phyloP scores from a whole-genome alignment of 805 yeast species.

The Cyberlindnera bimundalis region DNA sequence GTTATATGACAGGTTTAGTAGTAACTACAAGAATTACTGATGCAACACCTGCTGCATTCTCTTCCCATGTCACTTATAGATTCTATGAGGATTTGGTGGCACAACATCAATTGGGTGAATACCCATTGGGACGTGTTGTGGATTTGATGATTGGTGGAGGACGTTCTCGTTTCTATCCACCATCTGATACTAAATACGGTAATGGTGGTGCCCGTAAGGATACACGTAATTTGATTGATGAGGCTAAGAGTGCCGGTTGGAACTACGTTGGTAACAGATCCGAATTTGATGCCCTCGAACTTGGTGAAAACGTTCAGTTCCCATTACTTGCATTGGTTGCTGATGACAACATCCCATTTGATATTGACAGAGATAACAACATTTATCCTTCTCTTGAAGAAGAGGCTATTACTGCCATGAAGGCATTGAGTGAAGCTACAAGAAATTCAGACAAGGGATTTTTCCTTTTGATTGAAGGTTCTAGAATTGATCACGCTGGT shows the following conservation, averaged over 20 bases:
- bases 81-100: slow-evolving; percentile 84
- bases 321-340: slow-evolving; percentile 80
- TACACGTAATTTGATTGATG: slow-evolving; percentile 60
- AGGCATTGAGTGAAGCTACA: slow-evolving; percentile 63
- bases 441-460: slow-evolving; percentile 77
- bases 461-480: slow-evolving; percentile 84
- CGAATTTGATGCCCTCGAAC: slow-evolving; percentile 52
- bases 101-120: slow-evolving; percentile 77
- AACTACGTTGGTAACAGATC: slow-evolving; percentile 55
- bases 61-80: slow-evolving; percentile 74
- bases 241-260: slow-evolving; percentile 63
- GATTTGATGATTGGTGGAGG: slow-evolving; percentile 93
- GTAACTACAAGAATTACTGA: slow-evolving; percentile 92
- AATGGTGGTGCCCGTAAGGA: slow-evolving; percentile 64
- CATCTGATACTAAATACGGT: slow-evolving; percentile 30
- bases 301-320: slow-evolving; percentile 61
- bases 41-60: slow-evolving; percentile 92
- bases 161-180: slow-evolving; percentile 73
- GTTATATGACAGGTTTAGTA: slow-evolving; percentile 83
- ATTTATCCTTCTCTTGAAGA: slow-evolving; percentile 77
- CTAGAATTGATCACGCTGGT: slow-evolving; percentile 94
- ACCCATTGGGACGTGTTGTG: slow-evolving; percentile 73
- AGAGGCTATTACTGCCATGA: slow-evolving; percentile 70
- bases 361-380: slow-evolving; percentile 62
- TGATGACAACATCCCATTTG: slow-evolving; percentile 77